These are phyloP conservation scores for Platanthera guangdongensis DNA, from an alignment of 106 monocot species.

Conservation along the genomic window DNA sequence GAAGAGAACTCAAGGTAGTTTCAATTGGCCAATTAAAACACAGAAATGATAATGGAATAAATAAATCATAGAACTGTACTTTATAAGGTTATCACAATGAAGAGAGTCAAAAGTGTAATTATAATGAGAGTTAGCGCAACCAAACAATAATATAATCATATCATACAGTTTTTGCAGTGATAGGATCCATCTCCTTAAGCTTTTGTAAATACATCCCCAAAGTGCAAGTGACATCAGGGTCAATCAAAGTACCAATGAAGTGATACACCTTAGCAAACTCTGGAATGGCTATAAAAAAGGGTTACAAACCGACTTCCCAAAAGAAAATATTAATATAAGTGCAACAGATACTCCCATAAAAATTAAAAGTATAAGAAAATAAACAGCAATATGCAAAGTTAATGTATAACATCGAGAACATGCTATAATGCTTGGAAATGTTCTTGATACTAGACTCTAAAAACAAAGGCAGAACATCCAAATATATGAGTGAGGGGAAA, in stretches of 20 bases:
- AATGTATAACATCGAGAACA: neutral
- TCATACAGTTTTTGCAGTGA: constrained; percentile 50
- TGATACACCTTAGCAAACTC: constrained; percentile 56
- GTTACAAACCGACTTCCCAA: neutral
- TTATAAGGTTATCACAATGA: neutral
- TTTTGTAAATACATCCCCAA: constrained; percentile 38
- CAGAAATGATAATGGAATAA: neutral
- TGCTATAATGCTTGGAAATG: neutral
- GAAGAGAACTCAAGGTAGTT: neutral
- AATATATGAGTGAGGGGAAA: no score
- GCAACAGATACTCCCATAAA: neutral
- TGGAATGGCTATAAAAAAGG: constrained; percentile 21
- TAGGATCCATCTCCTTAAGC: constrained; percentile 54
- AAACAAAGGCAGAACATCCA: neutral
- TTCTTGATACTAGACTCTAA: neutral
- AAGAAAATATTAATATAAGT: neutral
- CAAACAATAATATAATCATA: neutral
- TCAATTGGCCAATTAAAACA: neutral
- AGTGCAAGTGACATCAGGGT: constrained; percentile 36
- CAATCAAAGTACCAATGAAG: constrained; percentile 58
- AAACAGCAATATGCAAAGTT: neutral
- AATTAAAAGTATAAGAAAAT: neutral
- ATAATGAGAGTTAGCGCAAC: neutral
- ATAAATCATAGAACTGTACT: neutral
- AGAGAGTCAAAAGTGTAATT: neutral